Base-by-base conservation (phyloP, 257 asterid genomes). In the Buddleja alternifolia region DNA sequence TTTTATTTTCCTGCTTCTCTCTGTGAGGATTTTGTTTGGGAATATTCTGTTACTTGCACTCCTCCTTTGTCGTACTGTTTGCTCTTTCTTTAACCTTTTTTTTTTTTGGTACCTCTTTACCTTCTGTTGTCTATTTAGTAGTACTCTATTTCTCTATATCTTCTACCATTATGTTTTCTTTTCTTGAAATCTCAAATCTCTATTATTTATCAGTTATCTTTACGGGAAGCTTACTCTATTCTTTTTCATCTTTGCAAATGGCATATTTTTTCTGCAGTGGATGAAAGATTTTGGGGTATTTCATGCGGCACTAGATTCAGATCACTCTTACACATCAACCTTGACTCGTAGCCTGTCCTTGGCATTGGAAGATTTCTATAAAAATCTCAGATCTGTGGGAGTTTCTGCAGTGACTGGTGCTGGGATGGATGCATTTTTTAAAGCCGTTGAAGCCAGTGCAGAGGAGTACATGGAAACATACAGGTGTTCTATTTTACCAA, bases 391-490 rank as follows among this genome's bases (percentile, higher is more conserved):
- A 72, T 87, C 96, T 29, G 96, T 93, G 1, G 97, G 99, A 71
- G 96, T 93, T 37, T 93, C 99, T 79, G 97, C 99, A 25, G 90
- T 90, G 47, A 81, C 90, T 45, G 97, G 99, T 64, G 81, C 86
- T 74, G 99, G 99, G 51, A 82, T 89, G 89, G 96, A 89, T 50
- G 91, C 83, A 14, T 90, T 90, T 73, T 90, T 93, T 39, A 86
- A 84, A 79, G 84, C 95, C 70, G 75, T 93, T 53, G 96, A 87
- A 66, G 91, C 84, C 66, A 87, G 99, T 69, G 89, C 95, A 12
- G 86, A 93, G 60, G 99, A 93, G 72, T 93, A 90, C 78, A 87
- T 93, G 95, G 96, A 87, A 71, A 93, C 90, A 59, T 93, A 90
- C 86, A 93, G 85, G 98, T 90, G 77, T n/a, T 10, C 12, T 17